Base-by-base conservation (phyloP, 495 filamentous ascomycete species). In the Penicillium soppii region DNA sequence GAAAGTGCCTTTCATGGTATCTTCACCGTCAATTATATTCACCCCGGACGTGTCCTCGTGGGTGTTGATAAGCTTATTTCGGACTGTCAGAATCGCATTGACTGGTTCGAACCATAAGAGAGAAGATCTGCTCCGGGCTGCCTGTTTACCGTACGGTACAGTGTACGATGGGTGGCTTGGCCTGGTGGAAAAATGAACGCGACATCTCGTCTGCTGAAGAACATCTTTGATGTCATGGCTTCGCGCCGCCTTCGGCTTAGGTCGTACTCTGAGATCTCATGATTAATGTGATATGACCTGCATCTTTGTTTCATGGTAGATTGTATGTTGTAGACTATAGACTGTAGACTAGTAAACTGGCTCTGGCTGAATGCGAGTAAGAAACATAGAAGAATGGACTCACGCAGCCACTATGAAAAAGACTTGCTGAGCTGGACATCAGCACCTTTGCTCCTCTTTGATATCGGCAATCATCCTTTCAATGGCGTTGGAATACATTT, bases 11-110 rank as follows among this genome's bases (percentile, higher is more conserved):
- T 59, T 47, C 47, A 40, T 36, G 35, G 21, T 32, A 45, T 33
- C 3, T 40, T 46, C 52, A 54, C 58, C 54, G 52, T 35, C 10
- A 52, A 56, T 52, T 61, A 61, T 30, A 26, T 56, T 46, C 48
- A 50, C 41, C 41, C 50, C 47, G 56, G 50, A 53, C 29, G 3
- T 38, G 33, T 41, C 47, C 39, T 29, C 27, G 54, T 53, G 54
- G 55, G 54, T 30, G 20, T 17, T 25, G 62, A 59, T 44, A 62
- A 62, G 50, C 62, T 57, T 59, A 62, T 65, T 55, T 62, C 54
- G 57, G 21, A 25, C 32, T 21, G 25, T 26, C 22, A 17, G 32
- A 16, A 22, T 20, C 32, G 10, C 25, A 29, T 1, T 21, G 17
- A 17, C 38, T 13, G 19, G 19, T 46, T 21, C 54, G 53, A 58